A percentile compares a stretch with the other conserved stretches of the same genome.
Conservation (phyloP, 140 eudicot species). For the Flaveria floridana region DNA sequence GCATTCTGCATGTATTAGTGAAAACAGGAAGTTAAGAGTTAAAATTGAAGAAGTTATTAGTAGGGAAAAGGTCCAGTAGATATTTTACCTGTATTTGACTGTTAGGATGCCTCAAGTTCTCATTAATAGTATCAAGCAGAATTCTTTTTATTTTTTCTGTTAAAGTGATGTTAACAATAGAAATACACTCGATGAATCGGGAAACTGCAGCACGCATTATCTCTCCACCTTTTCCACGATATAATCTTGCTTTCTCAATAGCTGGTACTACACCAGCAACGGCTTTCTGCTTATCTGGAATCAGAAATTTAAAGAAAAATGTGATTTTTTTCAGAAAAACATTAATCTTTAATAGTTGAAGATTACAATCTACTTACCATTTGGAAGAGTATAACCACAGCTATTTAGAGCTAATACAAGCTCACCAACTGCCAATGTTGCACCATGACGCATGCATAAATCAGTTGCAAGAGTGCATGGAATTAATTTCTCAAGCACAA, state of each 20-base stretch:
- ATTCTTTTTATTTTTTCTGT: slow-evolving; percentile 66
- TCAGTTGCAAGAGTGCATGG: slow-evolving; percentile 91
- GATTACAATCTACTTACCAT: slow-evolving; percentile 44
- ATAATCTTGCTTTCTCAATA: slow-evolving; percentile 91
- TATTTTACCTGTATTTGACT: slow-evolving; percentile 74
- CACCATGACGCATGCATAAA: slow-evolving; percentile 98
- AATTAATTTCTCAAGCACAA: slow-evolving; percentile 68
- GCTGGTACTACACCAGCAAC: slow-evolving; percentile 87
- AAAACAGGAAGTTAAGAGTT: slow-evolving; percentile 8
- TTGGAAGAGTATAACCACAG: slow-evolving; percentile 52
- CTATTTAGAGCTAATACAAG: slow-evolving; percentile 75
- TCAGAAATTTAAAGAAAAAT: slow-evolving; percentile 12
- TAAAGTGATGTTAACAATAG: slow-evolving; percentile 54
- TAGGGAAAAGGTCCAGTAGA: neutral
- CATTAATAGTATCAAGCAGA: slow-evolving; percentile 82
- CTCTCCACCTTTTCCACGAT: slow-evolving; percentile 99
- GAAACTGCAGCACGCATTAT: slow-evolving; percentile 97
- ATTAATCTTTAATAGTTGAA: neutral
- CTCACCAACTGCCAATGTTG: slow-evolving; percentile 88
- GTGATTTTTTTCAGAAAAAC: slow-evolving; percentile 16
- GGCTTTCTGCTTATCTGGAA: slow-evolving; percentile 71
- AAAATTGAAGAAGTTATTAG: neutral
- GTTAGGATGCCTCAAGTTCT: slow-evolving; percentile 93
- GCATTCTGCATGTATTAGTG: slow-evolving; percentile 49
- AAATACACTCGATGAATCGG: slow-evolving; percentile 77